Evolutionary conservation across 306 rosid species (phyloP), one percentile per base, ranked within the genome.

Genomic region (Pterocarpus macrocarpus): DNA sequence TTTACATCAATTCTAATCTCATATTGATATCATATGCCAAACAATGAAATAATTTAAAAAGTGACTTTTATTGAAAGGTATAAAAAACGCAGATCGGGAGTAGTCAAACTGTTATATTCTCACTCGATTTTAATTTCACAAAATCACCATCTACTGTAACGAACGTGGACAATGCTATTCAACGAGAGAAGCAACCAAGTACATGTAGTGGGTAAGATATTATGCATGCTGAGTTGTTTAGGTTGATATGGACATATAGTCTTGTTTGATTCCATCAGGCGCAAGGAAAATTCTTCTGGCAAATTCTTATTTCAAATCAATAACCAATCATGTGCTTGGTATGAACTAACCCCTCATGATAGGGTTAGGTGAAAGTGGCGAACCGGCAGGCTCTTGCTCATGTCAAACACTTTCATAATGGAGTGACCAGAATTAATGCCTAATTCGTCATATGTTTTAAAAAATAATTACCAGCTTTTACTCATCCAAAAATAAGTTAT

Each of bases 321-420:
- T 36, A 22, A 38, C 43, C 5, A 44, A 55, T 28, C 70, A 43
- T 30, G 33, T 33, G 44, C n/a, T 28, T 22, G 30, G 12, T 14
- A 44, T 43, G 69, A 75, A 7, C 47, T 15, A 44, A 8, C 56
- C 56, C 56, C 3, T 50, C 63, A 57, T 57, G 4, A 58, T 8
- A 10, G n/a, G 41, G 15, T 30, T 61, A 32, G 66, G 66, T 61
- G 66, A 61, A 61, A 61, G 39, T 61, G 66, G 66, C 66, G 66
- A 61, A 61, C 8, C 39, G 66, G 14, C 38, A 30, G 2, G 8
- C 41, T 61, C 39, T 10, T 32, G 41, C 7, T 61, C 8, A n/a
- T 15, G 17, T 4, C 56, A 14, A 4, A 13, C 17, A 50, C 14
- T 50, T 50, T 3, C 56, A 43, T 8, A 8, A 14, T 50, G 56